Percentiles rank a stretch among this genome's conserved stretches.
Conservation (phyloP, 2,329 filamentous ascomycete species). For the Beauveria sp. region DNA sequence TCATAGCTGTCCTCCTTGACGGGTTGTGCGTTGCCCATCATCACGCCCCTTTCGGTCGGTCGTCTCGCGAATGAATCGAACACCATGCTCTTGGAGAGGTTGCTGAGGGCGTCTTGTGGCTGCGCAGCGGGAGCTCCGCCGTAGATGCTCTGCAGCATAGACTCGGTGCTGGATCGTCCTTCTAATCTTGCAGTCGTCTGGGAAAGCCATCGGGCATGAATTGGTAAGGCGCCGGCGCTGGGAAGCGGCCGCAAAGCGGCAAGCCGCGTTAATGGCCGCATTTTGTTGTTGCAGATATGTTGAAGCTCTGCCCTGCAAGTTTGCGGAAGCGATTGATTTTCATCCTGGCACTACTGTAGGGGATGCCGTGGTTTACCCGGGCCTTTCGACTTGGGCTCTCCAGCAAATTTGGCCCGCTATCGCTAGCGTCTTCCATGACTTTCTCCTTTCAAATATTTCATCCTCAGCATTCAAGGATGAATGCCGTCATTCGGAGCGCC, state of each 20-base stretch:
- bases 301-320: neutral
- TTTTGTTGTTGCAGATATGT: neutral
- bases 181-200: constrained; percentile 25
- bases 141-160: constrained; percentile 28
- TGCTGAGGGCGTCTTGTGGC: constrained; percentile 24
- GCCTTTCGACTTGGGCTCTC: neutral
- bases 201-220: constrained; percentile 29
- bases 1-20: constrained; percentile 36
- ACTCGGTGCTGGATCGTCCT: constrained; percentile 17
- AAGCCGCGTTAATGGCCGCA: constrained; percentile 3
- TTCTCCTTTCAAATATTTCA: constrained; percentile 13
- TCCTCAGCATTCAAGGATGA: constrained; percentile 32
- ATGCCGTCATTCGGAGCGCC: constrained; percentile 37
- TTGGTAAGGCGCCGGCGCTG: neutral
- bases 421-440: constrained; percentile 8
- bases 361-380: constrained; percentile 10
- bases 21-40: constrained; percentile 20
- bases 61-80: constrained; percentile 29
- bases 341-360: neutral
- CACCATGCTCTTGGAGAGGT: constrained; percentile 31
- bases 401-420: constrained; percentile 5
- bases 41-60: constrained; percentile 25
- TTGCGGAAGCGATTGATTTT: neutral
- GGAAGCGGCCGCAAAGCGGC: neutral
- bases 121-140: constrained; percentile 17